These are phyloP conservation scores for Aspergillus fischeri DNA, from an alignment of 2,329 filamentous ascomycete species.

Conservation along the genomic window DNA sequence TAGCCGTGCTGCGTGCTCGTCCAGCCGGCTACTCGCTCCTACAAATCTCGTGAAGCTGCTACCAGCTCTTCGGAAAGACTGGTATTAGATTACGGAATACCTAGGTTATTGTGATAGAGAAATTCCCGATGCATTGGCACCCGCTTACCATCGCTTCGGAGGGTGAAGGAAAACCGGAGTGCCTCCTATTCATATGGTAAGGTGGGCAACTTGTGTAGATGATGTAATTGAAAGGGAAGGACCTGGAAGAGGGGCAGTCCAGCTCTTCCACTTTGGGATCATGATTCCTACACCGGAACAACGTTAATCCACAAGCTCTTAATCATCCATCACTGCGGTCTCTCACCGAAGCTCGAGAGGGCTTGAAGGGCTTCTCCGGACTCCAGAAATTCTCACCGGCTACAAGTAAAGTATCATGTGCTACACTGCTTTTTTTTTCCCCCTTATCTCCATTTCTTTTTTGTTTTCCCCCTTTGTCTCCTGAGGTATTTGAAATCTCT, in stretches of 20 bases:
- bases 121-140: conserved; percentile 1
- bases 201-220: neutral
- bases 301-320: conserved; percentile 7
- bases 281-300: conserved; percentile 7
- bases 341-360: no score
- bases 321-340: neutral
- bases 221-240: no score
- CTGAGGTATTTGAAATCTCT: neutral
- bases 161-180: neutral
- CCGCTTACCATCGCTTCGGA: conserved; percentile 6
- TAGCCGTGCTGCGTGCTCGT: conserved; percentile 14
- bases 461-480: no score
- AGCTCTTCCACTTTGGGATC: conserved; percentile 15
- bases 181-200: neutral
- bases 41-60: conserved; percentile 30
- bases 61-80: conserved; percentile 14
- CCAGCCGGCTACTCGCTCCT: conserved; percentile 19
- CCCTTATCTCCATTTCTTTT: neutral
- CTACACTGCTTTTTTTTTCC: conserved; percentile 10
- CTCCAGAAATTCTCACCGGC: conserved; percentile 24
- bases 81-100: conserved; percentile 12
- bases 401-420: conserved; percentile 13
- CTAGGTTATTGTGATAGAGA: conserved; percentile 17
- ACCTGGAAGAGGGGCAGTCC: conserved; percentile 14
- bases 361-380: conserved; percentile 5